Base-by-base conservation (phyloP, 345 rosid species). In the Eucalyptus fibrosa region DNA sequence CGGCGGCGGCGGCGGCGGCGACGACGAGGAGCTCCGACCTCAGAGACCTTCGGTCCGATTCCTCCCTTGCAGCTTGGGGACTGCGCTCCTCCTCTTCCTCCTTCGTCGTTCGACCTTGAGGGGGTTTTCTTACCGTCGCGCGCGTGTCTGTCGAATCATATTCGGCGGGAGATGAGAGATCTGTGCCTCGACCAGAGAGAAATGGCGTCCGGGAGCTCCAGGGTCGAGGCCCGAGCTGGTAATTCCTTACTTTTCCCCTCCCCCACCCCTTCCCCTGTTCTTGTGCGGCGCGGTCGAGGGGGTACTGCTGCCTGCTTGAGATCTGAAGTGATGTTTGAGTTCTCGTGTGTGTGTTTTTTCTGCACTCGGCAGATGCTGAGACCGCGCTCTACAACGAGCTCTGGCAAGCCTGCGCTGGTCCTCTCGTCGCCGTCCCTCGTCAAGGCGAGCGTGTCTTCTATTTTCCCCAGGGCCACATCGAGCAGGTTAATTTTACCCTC, bases 351-450 rank as follows among this genome's bases (percentile, higher is more conserved):
- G 47, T 77, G 44, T 3, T 72, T 37, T 40, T 37, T 40, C 42
- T 21, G 85, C 30, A 21, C 47, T 77, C 7, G 30, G 85, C 85
- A 77, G 98, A 95, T 92, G 93, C 97, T 21, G 97, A 94, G 59
- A 89, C 90, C 87, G 99, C 95, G 81, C 94, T 96, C 18, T 97
- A 93, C 93, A 92, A 88, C 90, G 99, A 96, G 92, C 95, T 97
- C 4, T 97, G 99, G 99, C 96, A 97, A 89, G 98, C 99, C 17
- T 97, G 99, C 91, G 99, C 99, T 16, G 99, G 99, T 91, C 98
- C 97, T 65, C 90, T 96, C 28, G 98, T 97, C 42, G 93, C 95
- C 21, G 96, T 97, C 18, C 98, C 99, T 67, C 93, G 97, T 6
- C 94, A 93, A 92, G 91, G 93, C 49, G 97, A 97, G 90, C 97